A percentile compares a stretch with the other conserved stretches of the same genome.
These are phyloP conservation scores for Hemerocallis citrina DNA, from an alignment of 106 monocot genomes.

Conservation along the genomic window DNA sequence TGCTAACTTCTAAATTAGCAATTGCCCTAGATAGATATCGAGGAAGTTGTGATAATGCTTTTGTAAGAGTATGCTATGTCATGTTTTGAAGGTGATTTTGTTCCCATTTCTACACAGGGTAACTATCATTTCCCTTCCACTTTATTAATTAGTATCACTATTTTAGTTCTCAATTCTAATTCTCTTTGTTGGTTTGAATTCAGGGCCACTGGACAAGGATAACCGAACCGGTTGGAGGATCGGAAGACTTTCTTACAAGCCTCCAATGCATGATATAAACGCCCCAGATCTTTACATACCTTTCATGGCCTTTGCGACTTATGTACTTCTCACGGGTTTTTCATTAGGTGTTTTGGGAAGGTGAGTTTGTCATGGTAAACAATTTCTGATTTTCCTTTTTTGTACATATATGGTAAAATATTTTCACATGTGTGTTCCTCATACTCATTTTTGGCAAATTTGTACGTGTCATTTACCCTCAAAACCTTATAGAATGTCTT, in stretches of 20 bases:
- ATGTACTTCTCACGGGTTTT: conserved; percentile 36
- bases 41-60: no score
- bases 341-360: conserved; percentile 17
- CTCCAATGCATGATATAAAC: conserved; percentile 41
- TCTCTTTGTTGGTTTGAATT: neutral
- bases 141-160: no score
- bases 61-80: no score
- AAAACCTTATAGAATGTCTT: neutral
- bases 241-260: conserved; percentile 37
- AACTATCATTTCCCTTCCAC: no score
- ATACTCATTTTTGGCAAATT: neutral
- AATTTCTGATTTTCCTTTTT: neutral
- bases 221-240: conserved; percentile 36
- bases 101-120: no score
- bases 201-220: conserved; percentile 20
- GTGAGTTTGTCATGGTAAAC: neutral
- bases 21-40: no score
- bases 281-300: conserved; percentile 45
- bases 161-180: no score
- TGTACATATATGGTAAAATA: neutral
- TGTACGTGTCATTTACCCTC: no score
- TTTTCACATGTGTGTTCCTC: no score
- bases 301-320: conserved; percentile 40
- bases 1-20: no score
- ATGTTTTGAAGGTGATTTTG: no score